These are phyloP conservation scores for Asterophora parasitica DNA, from an alignment of 768 basidiomycete genomes.

Conservation along the genomic window DNA sequence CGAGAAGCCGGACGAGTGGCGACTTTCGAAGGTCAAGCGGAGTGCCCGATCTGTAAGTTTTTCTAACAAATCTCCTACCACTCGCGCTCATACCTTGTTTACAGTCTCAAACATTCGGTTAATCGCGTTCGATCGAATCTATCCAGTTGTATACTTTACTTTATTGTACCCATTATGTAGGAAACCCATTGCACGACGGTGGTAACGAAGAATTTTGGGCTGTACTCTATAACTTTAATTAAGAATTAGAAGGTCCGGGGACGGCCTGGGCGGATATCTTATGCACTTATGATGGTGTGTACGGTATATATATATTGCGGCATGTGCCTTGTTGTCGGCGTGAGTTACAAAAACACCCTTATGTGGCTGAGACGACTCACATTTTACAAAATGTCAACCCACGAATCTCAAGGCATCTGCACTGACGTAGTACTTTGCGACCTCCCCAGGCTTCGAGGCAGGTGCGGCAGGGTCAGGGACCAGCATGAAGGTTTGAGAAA, in stretches of 20 bases:
- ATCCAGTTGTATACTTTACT: constrained; percentile 10
- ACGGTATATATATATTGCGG: constrained; percentile 7
- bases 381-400: constrained; percentile 32
- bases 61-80: background rate
- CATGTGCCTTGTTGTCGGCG: background rate
- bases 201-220: background rate
- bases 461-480: constrained; percentile 68
- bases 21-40: constrained; percentile 86
- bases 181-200: background rate
- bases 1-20: constrained; percentile 93
- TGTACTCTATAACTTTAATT: background rate
- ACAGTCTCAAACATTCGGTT: constrained; percentile 91
- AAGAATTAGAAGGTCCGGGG: background rate
- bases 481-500: constrained; percentile 85
- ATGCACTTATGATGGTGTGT: background rate
- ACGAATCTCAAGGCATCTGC: constrained; percentile 81
- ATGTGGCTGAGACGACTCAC: constrained; percentile 7
- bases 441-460: constrained; percentile 60
- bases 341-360: background rate
- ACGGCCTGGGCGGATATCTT: constrained; percentile 4
- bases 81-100: constrained; percentile 18
- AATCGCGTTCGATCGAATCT: constrained; percentile 11
- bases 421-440: constrained; percentile 78
- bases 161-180: constrained; percentile 11
- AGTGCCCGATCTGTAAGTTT: constrained; percentile 73